A percentile compares a stretch with the other conserved stretches of the same genome.
Evolutionary conservation across 192 early-diverging fungal genomes (phyloP).

Genomic region (Funneliformis geosporum): DNA sequence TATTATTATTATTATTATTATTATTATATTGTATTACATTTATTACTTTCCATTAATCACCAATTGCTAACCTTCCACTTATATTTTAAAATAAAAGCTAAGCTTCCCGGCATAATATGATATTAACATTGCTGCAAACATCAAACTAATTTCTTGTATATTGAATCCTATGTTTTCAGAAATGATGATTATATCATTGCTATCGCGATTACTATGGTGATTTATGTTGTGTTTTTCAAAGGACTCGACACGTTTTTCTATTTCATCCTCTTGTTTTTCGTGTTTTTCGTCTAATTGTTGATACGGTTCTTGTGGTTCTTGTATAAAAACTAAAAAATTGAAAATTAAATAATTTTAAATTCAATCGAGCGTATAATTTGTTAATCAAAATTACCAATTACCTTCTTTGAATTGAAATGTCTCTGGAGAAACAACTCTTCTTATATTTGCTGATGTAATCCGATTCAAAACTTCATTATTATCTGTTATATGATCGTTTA

Average conservation of each 20-base stretch:
- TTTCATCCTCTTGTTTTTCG: not conserved
- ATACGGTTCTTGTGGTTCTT: no score
- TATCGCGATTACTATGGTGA: not conserved
- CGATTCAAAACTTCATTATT: no score
- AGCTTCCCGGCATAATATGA: conserved; percentile 13
- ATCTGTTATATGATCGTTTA: no score
- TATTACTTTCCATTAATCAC: no score
- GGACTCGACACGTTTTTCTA: not conserved
- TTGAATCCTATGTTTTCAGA: not conserved
- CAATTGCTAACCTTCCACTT: no score
- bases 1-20: no score
- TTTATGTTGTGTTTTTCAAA: not conserved
- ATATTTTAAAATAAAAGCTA: not conserved
- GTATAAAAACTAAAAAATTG: not conserved
- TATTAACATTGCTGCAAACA: conserved; percentile 15
- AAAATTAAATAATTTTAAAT: not conserved
- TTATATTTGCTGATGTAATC: not conserved
- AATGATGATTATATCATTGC: not conserved
- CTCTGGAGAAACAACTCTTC: not conserved
- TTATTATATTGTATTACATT: no score
- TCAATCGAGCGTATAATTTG: not conserved
- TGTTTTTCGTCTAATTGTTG: not conserved
- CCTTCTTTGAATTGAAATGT: not conserved
- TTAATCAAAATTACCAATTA: not conserved
- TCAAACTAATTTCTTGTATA: not conserved